phyloP scores from a whole-genome alignment of 108 stramenopile genomes.

The Discostella pseudostelligera region DNA sequence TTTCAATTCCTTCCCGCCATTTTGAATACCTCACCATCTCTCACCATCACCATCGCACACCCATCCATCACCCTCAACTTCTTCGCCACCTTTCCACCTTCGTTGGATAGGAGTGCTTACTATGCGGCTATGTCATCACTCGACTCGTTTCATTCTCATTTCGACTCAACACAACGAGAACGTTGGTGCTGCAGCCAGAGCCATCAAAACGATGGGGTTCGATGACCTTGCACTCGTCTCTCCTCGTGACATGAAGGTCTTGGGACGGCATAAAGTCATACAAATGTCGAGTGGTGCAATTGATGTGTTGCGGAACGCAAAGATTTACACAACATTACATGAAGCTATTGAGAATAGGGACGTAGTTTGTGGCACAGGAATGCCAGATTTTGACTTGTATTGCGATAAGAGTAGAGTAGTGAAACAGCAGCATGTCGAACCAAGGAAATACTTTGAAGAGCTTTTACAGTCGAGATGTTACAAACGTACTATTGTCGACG shows the following conservation, averaged over 20 bases:
- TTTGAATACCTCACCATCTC: too few species aligned
- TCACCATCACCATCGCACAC: too few species aligned
- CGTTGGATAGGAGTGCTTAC: too few species aligned
- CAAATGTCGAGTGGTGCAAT: slow-evolving; percentile 57
- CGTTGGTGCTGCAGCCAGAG: slow-evolving; percentile 63
- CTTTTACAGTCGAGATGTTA: slow-evolving; percentile 2
- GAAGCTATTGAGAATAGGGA: slow-evolving; percentile 45
- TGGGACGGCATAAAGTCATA: slow-evolving; percentile 40
- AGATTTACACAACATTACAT: slow-evolving; percentile 28
- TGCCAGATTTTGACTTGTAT: slow-evolving; percentile 62
- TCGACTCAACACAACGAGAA: slow-evolving; percentile 58
- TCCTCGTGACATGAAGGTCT: slow-evolving; percentile 51
- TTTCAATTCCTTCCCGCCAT: too few species aligned
- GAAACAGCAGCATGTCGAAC: slow-evolving; percentile 29
- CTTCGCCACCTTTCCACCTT: too few species aligned
- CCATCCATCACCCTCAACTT: too few species aligned
- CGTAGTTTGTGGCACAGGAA: slow-evolving; percentile 61
- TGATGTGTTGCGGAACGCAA: slow-evolving; percentile 50
- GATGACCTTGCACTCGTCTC: slow-evolving; percentile 47
- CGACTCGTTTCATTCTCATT: slow-evolving; percentile 57
- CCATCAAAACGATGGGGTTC: slow-evolving; percentile 62
- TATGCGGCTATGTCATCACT: too few species aligned
- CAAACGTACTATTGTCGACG: background rate
- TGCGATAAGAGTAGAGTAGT: slow-evolving; percentile 9
- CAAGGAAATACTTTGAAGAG: slow-evolving; percentile 50